Conservation (phyloP, 495 filamentous ascomycete species). For the Neurospora pannonica region DNA sequence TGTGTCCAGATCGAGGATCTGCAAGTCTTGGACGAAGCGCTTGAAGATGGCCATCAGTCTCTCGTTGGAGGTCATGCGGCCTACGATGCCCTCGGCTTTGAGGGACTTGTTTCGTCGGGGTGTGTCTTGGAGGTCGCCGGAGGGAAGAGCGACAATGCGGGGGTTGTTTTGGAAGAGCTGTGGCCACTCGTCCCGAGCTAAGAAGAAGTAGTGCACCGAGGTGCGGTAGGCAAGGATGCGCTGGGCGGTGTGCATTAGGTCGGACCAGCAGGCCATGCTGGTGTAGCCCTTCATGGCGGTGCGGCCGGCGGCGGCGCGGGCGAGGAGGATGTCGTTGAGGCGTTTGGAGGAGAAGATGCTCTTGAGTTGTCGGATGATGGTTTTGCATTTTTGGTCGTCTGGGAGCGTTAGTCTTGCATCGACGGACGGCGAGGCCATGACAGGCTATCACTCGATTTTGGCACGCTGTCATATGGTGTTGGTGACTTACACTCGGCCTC, state of each 20-base stretch:
- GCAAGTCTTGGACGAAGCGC: not conserved
- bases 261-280: constrained; percentile 5
- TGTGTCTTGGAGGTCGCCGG: not conserved
- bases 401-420: too few species aligned
- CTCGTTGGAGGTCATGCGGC: not conserved
- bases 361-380: not conserved
- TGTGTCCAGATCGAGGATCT: constrained; percentile 1
- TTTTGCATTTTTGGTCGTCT: not conserved
- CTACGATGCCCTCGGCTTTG: constrained; percentile 1
- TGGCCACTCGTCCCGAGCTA: constrained; percentile 3
- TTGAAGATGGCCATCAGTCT: not conserved
- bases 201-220: not conserved
- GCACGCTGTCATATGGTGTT: not conserved
- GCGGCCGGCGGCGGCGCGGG: not conserved
- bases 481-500: not conserved
- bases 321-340: not conserved
- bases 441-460: too few species aligned
- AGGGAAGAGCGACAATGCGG: not conserved
- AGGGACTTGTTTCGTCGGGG: not conserved
- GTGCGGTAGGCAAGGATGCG: constrained; percentile 6
- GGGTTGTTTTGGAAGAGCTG: constrained; percentile 2
- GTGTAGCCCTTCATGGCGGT: not conserved
- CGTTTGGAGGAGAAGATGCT: not conserved
- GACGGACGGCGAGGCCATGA: not conserved
- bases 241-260: not conserved